phyloP scores from a whole-genome alignment of 805 yeast genomes.

The Candida namnaoensis region DNA sequence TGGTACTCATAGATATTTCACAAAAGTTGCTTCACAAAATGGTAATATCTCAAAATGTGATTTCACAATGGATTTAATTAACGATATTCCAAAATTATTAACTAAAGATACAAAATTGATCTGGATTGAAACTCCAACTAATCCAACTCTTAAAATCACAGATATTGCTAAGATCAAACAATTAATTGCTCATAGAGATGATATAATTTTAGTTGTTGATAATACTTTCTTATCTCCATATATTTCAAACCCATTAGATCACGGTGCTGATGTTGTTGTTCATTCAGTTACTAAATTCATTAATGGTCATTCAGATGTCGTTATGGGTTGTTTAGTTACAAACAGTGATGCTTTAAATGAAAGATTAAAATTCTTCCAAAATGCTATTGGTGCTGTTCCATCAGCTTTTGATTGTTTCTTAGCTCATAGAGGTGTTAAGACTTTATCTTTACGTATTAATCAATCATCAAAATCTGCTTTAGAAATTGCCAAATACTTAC shows the following conservation, averaged over 20 bases:
- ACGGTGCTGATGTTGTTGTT: constrained; percentile 82
- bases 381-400: constrained; percentile 84
- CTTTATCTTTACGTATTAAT: constrained; percentile 71
- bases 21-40: constrained; percentile 75
- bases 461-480: constrained; percentile 62
- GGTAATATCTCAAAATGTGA: constrained; percentile 48
- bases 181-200: constrained; percentile 44
- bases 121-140: constrained; percentile 86
- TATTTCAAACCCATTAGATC: constrained; percentile 72
- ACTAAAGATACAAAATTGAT: constrained; percentile 62
- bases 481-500: constrained; percentile 59
- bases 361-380: constrained; percentile 68
- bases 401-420: constrained; percentile 90
- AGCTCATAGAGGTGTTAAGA: constrained; percentile 87
- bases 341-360: constrained; percentile 53
- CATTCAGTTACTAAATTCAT: constrained; percentile 88
- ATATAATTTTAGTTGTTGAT: constrained; percentile 66
- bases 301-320: constrained; percentile 90
- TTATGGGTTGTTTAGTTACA: constrained; percentile 75
- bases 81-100: constrained; percentile 48
- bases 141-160: constrained; percentile 77
- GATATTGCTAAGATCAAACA: constrained; percentile 58
- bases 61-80: constrained; percentile 56
- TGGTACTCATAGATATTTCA: constrained; percentile 86
- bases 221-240: constrained; percentile 87